Evolutionary conservation across 2,329 filamentous ascomycete species (phyloP), one percentile per base, ranked within the genome.

Genomic region (Aureobasidium melanogenum): DNA sequence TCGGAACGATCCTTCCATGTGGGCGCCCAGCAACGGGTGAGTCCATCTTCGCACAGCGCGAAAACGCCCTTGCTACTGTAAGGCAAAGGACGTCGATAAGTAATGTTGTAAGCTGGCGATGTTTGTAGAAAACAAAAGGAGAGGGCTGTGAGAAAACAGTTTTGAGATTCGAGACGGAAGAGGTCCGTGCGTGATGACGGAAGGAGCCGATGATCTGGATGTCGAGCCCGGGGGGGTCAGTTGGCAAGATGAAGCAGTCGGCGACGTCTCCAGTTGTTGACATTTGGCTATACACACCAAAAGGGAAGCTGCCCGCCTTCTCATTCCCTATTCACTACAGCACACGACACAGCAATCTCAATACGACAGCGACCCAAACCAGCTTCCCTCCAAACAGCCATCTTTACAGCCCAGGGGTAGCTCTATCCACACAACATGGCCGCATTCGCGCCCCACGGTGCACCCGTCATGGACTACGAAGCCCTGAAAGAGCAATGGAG

Each of bases 401-500:
- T 19, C 32, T 30, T 30, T 15, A 55, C 48, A 24, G 30, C 24
- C 46, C n/a, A 62, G 60, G 46, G 52, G 60, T 54, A 56, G 43
- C 51, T 57, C 14, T 19, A 48, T 50, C 22, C 15, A 26, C 10
- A 62, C 51, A 55, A 41, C 41, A 64, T 63, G 63, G 62, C 63
- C 51, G 50, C 61, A 41, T 60, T 64, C 59, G 55, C 63, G 58
- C 56, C 62, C 46, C 60, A 63, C 62, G 63, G 55, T 60, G 58
- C 61, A 44, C 52, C 64, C 70, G 79, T 65, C 65, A 96, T 96
- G 91, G 92, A 96, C 74, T 96, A 91, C 81, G 92, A 97, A 75
- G 83, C 86, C 68, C 79, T 96, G 68, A 97, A 97, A 79, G 92
- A 97, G 77, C 88, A 93, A 79, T 97, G 92, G 92, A 91, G 88